phyloP scores from a whole-genome alignment of 2,329 filamentous ascomycete species.

The Aulographum hederae region DNA sequence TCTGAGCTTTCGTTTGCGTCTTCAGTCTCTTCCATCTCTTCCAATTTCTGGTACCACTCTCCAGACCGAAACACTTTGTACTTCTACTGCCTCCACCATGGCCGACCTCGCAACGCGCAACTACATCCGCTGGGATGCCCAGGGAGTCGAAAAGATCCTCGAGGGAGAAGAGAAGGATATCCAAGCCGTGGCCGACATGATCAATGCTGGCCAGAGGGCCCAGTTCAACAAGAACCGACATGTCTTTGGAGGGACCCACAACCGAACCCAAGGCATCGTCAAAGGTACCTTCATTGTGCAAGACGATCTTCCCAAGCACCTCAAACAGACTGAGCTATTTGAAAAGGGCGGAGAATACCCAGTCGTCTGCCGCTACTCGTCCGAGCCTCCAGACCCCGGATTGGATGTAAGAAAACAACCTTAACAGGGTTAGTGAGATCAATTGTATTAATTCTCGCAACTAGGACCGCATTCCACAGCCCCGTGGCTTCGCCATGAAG shows the following conservation, averaged over 20 bases:
- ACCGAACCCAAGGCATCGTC: slow-evolving; percentile 28
- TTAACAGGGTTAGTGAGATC: too few species aligned
- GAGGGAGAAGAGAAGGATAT: slow-evolving; percentile 24
- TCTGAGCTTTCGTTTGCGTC: too few species aligned
- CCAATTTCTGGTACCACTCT: too few species aligned
- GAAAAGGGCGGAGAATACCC: slow-evolving; percentile 14
- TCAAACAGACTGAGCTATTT: slow-evolving; percentile 15
- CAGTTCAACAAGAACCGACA: slow-evolving; percentile 12
- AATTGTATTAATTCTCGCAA: too few species aligned
- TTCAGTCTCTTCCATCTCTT: too few species aligned
- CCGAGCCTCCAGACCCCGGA: slow-evolving; percentile 19
- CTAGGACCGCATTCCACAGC: slow-evolving; percentile 23
- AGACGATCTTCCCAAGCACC: slow-evolving; percentile 23
- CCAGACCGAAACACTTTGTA: too few species aligned
- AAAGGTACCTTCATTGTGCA: slow-evolving; percentile 27
- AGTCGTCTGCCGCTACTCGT: slow-evolving; percentile 19
- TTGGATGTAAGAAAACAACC: slow-evolving; percentile 14
- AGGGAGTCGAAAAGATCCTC: slow-evolving; percentile 22
- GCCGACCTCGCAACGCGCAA: slow-evolving; percentile 5
- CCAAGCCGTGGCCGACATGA: slow-evolving; percentile 24
- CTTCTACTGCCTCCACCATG: too few species aligned
- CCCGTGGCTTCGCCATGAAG: slow-evolving; percentile 30
- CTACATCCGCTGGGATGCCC: slow-evolving; percentile 23
- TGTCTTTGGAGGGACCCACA: slow-evolving; percentile 22
- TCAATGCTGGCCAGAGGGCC: slow-evolving; percentile 15